These are phyloP conservation scores for Aspergillus homomorphus DNA, from an alignment of 495 filamentous ascomycete species.

Conservation along the genomic window DNA sequence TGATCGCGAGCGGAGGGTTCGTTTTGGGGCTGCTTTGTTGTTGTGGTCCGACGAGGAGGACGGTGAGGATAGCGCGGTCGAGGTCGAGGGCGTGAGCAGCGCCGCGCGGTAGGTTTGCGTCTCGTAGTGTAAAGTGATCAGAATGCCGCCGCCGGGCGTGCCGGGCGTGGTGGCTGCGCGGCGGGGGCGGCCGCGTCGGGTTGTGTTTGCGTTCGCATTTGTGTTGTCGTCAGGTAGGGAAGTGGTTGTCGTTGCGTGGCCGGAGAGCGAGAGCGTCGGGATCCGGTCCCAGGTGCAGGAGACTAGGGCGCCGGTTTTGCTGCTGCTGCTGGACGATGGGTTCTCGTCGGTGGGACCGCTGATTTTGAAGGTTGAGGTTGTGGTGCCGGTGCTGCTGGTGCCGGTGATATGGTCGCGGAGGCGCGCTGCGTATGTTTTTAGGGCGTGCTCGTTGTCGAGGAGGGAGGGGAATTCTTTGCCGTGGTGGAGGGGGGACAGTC, in stretches of 20 bases:
- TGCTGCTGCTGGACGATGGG: constrained; percentile 36
- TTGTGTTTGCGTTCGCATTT: neutral
- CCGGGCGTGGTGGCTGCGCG: neutral
- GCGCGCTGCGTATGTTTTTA: constrained; percentile 47
- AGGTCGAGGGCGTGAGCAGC: constrained; percentile 23
- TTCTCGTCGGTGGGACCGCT: constrained; percentile 30
- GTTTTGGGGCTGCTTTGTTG: neutral
- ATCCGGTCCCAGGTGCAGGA: constrained; percentile 47
- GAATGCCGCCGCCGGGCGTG: constrained; percentile 30
- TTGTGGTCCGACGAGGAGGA: neutral
- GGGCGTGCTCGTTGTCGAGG: constrained; percentile 31
- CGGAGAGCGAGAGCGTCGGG: constrained; percentile 16
- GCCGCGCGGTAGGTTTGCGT: constrained; percentile 48
- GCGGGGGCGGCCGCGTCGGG: neutral
- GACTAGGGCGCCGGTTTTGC: constrained; percentile 45
- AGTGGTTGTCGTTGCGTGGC: neutral
- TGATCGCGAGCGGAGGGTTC: constrained; percentile 13
- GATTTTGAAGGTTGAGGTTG: constrained; percentile 26
- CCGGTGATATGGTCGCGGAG: constrained; percentile 54
- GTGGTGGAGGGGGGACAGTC: constrained; percentile 54
- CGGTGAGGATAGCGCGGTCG: constrained; percentile 12
- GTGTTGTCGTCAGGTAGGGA: neutral
- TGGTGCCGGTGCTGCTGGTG: constrained; percentile 43
- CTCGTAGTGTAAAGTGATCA: constrained; percentile 50
- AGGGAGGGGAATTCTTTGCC: constrained; percentile 40